A percentile compares a stretch with the other conserved stretches of the same genome.
Evolutionary conservation across 73 alveolate genomes (phyloP).

Genomic region (Breviolum minutum): DNA sequence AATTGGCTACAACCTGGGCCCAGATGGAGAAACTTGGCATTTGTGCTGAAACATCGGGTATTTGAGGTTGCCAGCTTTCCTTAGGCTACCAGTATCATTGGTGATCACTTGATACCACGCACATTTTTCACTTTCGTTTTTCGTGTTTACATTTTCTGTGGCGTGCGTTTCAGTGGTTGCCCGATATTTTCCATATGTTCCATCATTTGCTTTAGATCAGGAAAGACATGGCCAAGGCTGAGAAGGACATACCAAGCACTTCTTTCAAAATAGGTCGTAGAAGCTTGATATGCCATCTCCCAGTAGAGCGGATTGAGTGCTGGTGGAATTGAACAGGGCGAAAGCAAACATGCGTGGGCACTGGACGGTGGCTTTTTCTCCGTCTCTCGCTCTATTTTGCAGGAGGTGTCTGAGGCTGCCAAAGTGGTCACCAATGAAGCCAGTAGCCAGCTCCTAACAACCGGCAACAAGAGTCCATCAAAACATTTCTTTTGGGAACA

Average conservation of each 20-base stretch:
- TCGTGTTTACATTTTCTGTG: too few relatives aligned
- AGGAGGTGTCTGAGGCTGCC: conserved; percentile 53
- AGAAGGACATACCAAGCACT: conserved; percentile 22
- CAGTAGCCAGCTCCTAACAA: neutral
- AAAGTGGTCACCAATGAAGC: conserved; percentile 76
- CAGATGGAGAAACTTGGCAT: conserved; percentile 45
- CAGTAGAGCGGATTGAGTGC: too few relatives aligned
- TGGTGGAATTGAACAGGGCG: too few relatives aligned
- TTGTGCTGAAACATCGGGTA: neutral
- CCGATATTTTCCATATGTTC: neutral
- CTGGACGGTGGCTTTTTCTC: too few relatives aligned
- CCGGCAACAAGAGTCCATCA: neutral
- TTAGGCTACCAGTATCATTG: neutral
- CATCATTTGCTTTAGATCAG: neutral
- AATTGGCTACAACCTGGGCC: conserved; percentile 76
- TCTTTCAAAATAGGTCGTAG: too few relatives aligned
- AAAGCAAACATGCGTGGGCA: too few relatives aligned
- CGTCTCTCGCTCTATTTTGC: neutral
- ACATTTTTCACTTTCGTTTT: neutral
- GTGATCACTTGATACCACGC: neutral
- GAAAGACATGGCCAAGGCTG: conserved; percentile 86
- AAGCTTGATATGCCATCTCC: too few relatives aligned
- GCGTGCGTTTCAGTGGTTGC: too few relatives aligned
- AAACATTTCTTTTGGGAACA: neutral
- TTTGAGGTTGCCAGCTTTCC: neutral